Evolutionary conservation across 139 green algal genomes (phyloP), one percentile per base, ranked within the genome.

Genomic region (Chlamydomonas schloesseri): DNA sequence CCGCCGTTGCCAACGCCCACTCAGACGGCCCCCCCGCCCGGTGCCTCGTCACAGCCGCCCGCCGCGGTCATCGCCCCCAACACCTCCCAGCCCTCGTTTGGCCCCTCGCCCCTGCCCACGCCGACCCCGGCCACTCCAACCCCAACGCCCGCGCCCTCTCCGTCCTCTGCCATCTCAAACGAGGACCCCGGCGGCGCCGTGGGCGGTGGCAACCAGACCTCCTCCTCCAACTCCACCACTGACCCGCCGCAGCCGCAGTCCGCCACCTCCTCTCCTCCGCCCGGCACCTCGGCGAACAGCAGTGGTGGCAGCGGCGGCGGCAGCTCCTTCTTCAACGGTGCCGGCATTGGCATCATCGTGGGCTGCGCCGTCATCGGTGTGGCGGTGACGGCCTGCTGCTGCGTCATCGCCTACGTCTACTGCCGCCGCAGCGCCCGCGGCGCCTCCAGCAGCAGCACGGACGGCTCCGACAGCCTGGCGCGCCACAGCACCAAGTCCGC

Each of bases 271-370:
- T 24, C 71, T 4, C 72, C 46, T 11, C 15, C 14, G 24, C 47
- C 47, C 9, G 21, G 2, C 8, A 3, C 15, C 1, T 24, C 60
- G 17, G 57, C 17, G 57, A 8, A 57, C 11, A 14, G 11, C 55
- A 60, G 17, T 60, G 18, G 28, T 20, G 62, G 65, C 42, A n/a
- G 3, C 26, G 73, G 46, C n/a, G 58, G 3, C 23, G 76, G 29
- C 28, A 73, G 73, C 37, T 50, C 37, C 11, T 84, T 84, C 42
- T 84, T 84, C 18, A 34, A 6, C 24, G 34, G 58, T 6, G 42
- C 78, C 1, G 78, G 78, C n/a, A 34, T 84, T 1, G 78, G 78
- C 60, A 21, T 84, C 28, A 46, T 84, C 15, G 64, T 74, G 29
- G 78, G 78, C 42, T 74, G 62, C 37, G 65, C 42, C 15, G 42